Percentiles rank a stretch among this genome's conserved stretches.
Conservation (phyloP, 2,329 filamentous ascomycete genomes). For the Fusarium neocosmosporiellum region DNA sequence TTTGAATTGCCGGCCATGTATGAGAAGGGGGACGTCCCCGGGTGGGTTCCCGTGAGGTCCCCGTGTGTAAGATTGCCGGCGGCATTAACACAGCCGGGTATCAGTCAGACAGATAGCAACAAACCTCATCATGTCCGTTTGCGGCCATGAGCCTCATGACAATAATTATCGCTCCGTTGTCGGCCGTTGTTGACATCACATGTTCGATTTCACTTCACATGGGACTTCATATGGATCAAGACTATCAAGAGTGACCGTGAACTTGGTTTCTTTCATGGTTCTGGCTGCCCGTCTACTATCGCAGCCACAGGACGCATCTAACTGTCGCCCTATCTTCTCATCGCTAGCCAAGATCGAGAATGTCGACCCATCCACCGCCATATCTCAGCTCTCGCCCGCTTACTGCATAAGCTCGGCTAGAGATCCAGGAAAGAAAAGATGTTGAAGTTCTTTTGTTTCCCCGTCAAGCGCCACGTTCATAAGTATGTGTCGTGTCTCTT, state of each 20-base stretch:
- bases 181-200: background rate
- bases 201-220: background rate
- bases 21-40: constrained; percentile 2
- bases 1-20: background rate
- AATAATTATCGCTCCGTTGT: constrained; percentile 6
- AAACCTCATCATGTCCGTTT: constrained; percentile 31
- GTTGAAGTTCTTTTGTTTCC: constrained; percentile 62
- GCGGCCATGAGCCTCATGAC: constrained; percentile 28
- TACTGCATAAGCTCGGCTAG: constrained; percentile 55
- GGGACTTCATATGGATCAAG: constrained; percentile 5
- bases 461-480: constrained; percentile 54
- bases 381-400: constrained; percentile 40
- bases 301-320: constrained; percentile 38
- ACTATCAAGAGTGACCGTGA: constrained; percentile 21
- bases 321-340: constrained; percentile 24
- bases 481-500: constrained; percentile 46
- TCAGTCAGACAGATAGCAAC: background rate
- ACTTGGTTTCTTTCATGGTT: constrained; percentile 39
- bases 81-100: background rate
- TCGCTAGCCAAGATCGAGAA: constrained; percentile 15
- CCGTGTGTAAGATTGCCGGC: constrained; percentile 1
- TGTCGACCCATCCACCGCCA: constrained; percentile 32
- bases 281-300: constrained; percentile 40
- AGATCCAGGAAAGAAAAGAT: constrained; percentile 59
- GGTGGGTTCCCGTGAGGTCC: background rate